phyloP scores from a whole-genome alignment of 805 yeast genomes.

The Kodamaea kaohsiungensis region DNA sequence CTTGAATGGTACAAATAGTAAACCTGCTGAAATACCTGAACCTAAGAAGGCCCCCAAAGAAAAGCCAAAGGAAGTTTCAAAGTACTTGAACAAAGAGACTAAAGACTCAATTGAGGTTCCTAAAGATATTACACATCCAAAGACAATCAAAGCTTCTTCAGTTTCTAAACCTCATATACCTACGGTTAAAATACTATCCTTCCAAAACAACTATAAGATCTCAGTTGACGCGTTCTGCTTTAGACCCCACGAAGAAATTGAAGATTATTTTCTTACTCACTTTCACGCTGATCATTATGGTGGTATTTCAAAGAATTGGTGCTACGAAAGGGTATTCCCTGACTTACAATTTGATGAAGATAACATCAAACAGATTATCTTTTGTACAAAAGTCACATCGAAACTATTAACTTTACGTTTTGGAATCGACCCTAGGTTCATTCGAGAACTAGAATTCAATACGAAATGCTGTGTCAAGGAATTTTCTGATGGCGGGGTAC shows the following conservation, averaged over 20 bases:
- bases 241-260: conserved; percentile 45
- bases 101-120: neutral
- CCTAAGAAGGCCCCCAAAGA: conserved; percentile 10
- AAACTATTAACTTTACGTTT: conserved; percentile 54
- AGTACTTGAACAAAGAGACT: conserved; percentile 1
- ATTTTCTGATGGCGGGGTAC: conserved; percentile 28
- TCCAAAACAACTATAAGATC: conserved; percentile 42
- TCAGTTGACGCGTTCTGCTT: conserved; percentile 68
- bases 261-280: conserved; percentile 68
- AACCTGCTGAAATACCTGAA: neutral
- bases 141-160: conserved; percentile 13
- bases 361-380: conserved; percentile 53
- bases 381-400: conserved; percentile 72
- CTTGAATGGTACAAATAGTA: conserved; percentile 16
- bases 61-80: neutral
- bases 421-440: conserved; percentile 52
- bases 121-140: conserved; percentile 2
- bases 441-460: conserved; percentile 41
- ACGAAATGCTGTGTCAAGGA: conserved; percentile 26
- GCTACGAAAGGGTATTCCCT: conserved; percentile 37
- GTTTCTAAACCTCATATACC: conserved; percentile 46
- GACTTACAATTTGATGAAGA: conserved; percentile 24
- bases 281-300: conserved; percentile 95
- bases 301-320: conserved; percentile 80
- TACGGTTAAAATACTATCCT: conserved; percentile 50